Evolutionary conservation across 495 filamentous ascomycete genomes (phyloP).

Genomic region (Immersiella caudata): DNA sequence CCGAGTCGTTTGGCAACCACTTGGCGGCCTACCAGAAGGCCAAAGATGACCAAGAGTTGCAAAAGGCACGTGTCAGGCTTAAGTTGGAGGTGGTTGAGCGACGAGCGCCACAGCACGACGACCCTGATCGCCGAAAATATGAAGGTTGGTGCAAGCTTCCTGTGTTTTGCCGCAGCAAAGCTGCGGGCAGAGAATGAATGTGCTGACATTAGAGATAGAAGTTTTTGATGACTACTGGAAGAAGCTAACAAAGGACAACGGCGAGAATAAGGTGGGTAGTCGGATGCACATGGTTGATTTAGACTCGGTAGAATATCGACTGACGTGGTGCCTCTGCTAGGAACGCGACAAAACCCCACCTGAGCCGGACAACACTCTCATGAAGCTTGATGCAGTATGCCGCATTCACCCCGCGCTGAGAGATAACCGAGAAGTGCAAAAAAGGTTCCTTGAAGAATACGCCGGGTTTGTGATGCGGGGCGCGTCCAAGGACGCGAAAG

Average conservation of each 20-base stretch:
- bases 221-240: constrained; percentile 4
- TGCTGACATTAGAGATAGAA: neutral
- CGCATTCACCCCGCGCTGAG: neutral
- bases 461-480: neutral
- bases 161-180: neutral
- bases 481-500: neutral
- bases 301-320: neutral
- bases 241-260: constrained; percentile 17
- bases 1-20: constrained; percentile 37
- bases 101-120: neutral
- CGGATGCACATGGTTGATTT: neutral
- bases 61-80: constrained; percentile 32
- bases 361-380: neutral
- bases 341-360: neutral
- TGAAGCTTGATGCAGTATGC: neutral
- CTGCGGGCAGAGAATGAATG: neutral
- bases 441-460: neutral
- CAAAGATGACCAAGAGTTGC: constrained; percentile 27
- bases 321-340: neutral
- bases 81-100: constrained; percentile 32
- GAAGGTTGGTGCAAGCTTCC: neutral
- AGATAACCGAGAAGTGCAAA: neutral
- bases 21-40: constrained; percentile 30
- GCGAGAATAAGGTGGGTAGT: neutral
- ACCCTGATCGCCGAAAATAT: neutral